A percentile compares a stretch with the other conserved stretches of the same genome.
These are phyloP conservation scores for Quercus alba DNA, from an alignment of 306 rosid species.

Conservation along the genomic window DNA sequence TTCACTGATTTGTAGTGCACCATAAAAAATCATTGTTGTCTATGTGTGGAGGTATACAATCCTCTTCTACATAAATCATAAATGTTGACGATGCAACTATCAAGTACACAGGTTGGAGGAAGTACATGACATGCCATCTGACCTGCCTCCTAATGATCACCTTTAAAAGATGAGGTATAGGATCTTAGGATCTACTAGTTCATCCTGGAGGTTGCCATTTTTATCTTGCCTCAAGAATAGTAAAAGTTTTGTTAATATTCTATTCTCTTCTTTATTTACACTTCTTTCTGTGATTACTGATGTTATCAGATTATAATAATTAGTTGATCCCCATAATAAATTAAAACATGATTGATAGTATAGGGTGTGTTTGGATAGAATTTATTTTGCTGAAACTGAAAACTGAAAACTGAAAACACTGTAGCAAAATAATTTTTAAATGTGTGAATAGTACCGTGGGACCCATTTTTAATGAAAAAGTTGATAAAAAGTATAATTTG, in stretches of 20 bases:
- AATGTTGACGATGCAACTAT: slow-evolving; percentile 92
- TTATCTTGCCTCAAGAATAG: slow-evolving; percentile 58
- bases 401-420: too few species aligned
- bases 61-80: slow-evolving; percentile 70
- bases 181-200: slow-evolving; percentile 69
- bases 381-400: too few species aligned
- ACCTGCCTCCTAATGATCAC: slow-evolving; percentile 85
- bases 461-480: too few species aligned
- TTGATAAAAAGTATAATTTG: too few species aligned
- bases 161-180: slow-evolving; percentile 83
- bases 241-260: slow-evolving; percentile 8
- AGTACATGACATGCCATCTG: slow-evolving; percentile 71
- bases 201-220: slow-evolving; percentile 62
- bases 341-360: background rate
- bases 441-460: too few species aligned
- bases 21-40: slow-evolving; percentile 93
- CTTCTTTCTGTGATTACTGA: slow-evolving; percentile 1
- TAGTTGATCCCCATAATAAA: slow-evolving; percentile 4
- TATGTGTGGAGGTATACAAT: slow-evolving; percentile 91
- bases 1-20: background rate
- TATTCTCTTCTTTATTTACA: slow-evolving; percentile 6
- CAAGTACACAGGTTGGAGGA: slow-evolving; percentile 85
- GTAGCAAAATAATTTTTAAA: too few species aligned
- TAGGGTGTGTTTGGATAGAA: too few species aligned
- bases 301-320: background rate